Evolutionary conservation across 2,329 filamentous ascomycete genomes (phyloP), one percentile per base, ranked within the genome.

Genomic region (Aureobasidium sp.): DNA sequence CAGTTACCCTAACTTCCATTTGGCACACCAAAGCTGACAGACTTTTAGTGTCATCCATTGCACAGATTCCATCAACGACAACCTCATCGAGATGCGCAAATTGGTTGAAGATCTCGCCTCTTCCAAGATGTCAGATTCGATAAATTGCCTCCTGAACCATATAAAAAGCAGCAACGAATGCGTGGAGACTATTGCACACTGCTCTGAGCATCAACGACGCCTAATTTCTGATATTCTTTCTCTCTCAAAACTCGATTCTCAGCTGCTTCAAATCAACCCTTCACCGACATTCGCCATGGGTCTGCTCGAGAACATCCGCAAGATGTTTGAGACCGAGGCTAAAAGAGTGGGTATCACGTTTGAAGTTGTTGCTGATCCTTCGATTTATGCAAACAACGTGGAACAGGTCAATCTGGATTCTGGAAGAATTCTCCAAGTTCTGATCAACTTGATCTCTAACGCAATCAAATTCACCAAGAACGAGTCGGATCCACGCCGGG

Each of bases 141-240:
- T 59, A 10, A 41, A 34, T 2, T 12, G 3, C 5, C 50, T 58
- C 2, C n/a, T 44, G 17, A 37, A 51, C 17, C 32, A 47, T n/a
- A n/a, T 63, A 12, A 15, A 32, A n/a, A 57, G 57, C 48, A 58
- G 51, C 46, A 46, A 65, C 15, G 68, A 67, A 3, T 64, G 68
- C 12, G 69, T 67, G 0, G 66, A 67, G 27, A 73, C 68, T 3
- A 71, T 73, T 23, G 53, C 70, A 5, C 64, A 67, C 8, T 72
- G 70, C 47, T 66, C 68, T 4, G 63, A 66, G 27, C 70, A 72
- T 51, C 68, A 70, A 57, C 69, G 69, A 61, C 69, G 76, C 5
- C 79, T 80, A 41, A 77, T 79, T 2, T 77, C 79, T 61, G 78
- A 79, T 62, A 74, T 80, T 0, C 67, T 80, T 29, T 79, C 76